Evolutionary conservation across 768 basidiomycete genomes (phyloP).

Genomic region (Mycena belliarum): DNA sequence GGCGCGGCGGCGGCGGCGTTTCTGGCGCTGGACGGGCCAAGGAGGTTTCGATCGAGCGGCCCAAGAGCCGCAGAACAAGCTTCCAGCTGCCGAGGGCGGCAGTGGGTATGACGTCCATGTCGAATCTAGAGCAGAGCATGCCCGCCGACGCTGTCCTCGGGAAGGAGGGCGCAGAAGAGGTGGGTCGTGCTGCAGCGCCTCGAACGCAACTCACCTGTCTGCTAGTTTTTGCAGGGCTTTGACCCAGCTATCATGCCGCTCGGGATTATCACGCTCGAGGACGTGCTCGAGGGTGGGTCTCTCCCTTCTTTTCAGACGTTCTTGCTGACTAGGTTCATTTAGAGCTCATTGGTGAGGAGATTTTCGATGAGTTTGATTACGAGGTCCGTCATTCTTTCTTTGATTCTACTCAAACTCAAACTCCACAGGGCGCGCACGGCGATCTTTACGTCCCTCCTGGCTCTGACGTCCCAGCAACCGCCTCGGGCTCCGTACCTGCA

Average conservation of each 20-base stretch:
- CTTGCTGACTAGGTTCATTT: neutral
- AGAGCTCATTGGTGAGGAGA: conserved; percentile 93
- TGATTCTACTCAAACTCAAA: neutral
- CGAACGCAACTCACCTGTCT: neutral
- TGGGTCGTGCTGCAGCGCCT: conserved; percentile 29
- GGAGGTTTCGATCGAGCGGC: conserved; percentile 17
- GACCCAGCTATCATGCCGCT: conserved; percentile 83
- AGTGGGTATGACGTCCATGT: conserved; percentile 45
- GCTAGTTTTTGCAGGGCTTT: conserved; percentile 75
- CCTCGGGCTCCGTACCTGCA: neutral
- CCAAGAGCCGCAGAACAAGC: conserved; percentile 34
- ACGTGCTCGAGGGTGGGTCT: conserved; percentile 78
- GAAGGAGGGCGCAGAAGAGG: conserved; percentile 75
- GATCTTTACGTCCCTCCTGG: conserved; percentile 46
- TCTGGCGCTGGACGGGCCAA: conserved; percentile 1
- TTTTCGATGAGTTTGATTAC: conserved; percentile 66
- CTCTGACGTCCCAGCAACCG: conserved; percentile 30
- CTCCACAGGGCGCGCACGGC: conserved; percentile 54
- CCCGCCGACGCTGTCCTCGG: conserved; percentile 85
- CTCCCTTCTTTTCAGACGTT: neutral
- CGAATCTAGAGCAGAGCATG: conserved; percentile 76
- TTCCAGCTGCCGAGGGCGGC: conserved; percentile 44
- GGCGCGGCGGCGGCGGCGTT: conserved; percentile 8
- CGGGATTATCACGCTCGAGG: conserved; percentile 92
- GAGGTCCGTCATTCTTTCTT: too few species aligned